Base-by-base conservation (phyloP, 139 green algal genomes). In the Chlorella sp. region DNA sequence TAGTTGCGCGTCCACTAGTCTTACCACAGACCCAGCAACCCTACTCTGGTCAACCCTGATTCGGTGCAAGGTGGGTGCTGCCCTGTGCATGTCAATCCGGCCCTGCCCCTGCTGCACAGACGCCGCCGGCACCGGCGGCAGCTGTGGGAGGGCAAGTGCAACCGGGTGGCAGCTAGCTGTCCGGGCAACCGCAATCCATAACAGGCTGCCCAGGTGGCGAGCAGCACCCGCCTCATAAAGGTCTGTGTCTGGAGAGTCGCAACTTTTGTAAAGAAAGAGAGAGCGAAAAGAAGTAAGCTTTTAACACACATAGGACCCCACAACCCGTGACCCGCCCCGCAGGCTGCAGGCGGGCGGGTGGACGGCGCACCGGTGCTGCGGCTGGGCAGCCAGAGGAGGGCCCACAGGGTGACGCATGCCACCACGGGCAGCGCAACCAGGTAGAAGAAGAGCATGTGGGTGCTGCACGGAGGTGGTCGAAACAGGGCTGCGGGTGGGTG, bases 391-490 rank as follows among this genome's bases (percentile, higher is more conserved):
- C 75, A 89, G 1, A 64, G 40, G 7, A 94, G 86, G 1, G 48
- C 87, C 37, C 64, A 91, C 15, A 83, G 9, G 19, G 92, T 77
- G 39, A 64, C 86, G 11, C 53, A 81, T 7, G 92, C 57, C 40
- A 92, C 64, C 68, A 91, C 14, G 2, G 92, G 91, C 34, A 92
- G 60, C 0, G 88, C 75, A 9, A 89, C 39, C 14, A 71, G 68
- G 42, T 89, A 91, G 83, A 94, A 94, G 36, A 93, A 88, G 39
- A 88, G 69, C 88, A 91, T 91, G 37, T 39, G 34, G 28, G 80
- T n/a, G 48, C 37, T 61, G 77, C 77, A 24, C 24, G 19, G 14
- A 30, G 3, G 9, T 11, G 26, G 18, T 26, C n/a, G 48, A 57
- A 57, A 57, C 7, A 57, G 48, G 48, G 48, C 48, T 5, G 48